Conservation (phyloP, 2,329 filamentous ascomycete species). For the Colletotrichum costaricense region DNA sequence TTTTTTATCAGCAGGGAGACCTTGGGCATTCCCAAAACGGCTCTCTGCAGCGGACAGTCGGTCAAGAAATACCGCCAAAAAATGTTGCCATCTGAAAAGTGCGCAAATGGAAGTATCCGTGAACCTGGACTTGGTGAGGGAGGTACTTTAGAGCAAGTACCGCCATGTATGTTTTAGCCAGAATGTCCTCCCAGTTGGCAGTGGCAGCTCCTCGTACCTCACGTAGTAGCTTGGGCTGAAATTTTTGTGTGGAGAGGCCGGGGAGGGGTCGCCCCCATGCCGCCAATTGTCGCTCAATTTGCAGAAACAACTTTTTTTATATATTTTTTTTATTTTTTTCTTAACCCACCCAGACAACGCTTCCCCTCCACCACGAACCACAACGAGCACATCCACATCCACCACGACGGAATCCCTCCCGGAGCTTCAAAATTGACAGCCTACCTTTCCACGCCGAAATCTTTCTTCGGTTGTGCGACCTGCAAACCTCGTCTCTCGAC, state of each 20-base stretch:
- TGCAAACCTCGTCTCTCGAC: background rate
- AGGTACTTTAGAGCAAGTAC: background rate
- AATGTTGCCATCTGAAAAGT: background rate
- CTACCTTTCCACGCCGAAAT: background rate
- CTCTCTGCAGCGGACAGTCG: background rate
- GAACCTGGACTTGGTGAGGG: background rate
- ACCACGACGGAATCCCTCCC: constrained; percentile 17
- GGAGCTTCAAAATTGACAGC: constrained; percentile 28
- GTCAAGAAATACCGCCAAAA: background rate
- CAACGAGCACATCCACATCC: constrained; percentile 19
- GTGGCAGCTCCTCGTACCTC: background rate
- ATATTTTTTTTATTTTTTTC: constrained; percentile 20
- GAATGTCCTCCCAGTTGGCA: background rate
- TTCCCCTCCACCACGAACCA: constrained; percentile 17
- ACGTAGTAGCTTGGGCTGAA: constrained; percentile 25
- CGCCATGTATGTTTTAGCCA: background rate
- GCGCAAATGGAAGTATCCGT: background rate
- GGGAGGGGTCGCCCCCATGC: constrained; percentile 19
- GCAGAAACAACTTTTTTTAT: constrained; percentile 31
- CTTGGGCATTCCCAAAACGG: background rate
- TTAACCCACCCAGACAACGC: constrained; percentile 9
- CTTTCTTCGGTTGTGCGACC: constrained; percentile 1
- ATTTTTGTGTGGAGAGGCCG: constrained; percentile 15
- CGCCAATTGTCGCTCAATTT: constrained; percentile 8
- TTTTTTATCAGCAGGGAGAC: no score